Conservation (phyloP, 345 rosid species). For the Rhizophora apiculata region DNA sequence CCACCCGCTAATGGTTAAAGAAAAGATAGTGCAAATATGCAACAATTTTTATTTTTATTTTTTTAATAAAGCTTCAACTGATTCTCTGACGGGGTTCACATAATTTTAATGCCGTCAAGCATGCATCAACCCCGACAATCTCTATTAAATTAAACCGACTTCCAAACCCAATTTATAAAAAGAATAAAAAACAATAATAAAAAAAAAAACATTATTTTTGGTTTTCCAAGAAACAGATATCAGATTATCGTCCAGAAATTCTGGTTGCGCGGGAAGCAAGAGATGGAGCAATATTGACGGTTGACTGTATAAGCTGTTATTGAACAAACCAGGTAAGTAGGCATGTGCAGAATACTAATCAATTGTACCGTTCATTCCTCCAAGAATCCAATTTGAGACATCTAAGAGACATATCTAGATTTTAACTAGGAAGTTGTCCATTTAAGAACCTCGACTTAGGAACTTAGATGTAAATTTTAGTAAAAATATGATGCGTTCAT, state of each 20-base stretch:
- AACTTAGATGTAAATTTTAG: no score
- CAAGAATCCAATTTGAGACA: no score
- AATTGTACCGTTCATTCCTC: no score
- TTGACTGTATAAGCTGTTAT: background rate
- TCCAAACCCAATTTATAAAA: background rate
- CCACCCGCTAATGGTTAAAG: background rate
- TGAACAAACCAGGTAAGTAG: background rate
- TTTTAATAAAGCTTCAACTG: background rate
- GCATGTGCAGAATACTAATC: background rate
- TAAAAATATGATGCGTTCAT: no score
- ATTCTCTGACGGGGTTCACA: background rate
- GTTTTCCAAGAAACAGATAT: background rate
- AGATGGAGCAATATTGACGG: background rate
- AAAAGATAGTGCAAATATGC: background rate
- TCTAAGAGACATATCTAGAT: no score
- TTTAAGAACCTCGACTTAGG: no score
- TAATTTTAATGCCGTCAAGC: slow-evolving; percentile 2
- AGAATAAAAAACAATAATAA: no score
- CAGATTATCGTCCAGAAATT: background rate
- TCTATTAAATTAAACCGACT: slow-evolving; percentile 10
- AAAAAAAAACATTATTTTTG: background rate
- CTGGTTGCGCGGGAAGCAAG: background rate
- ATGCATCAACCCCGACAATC: background rate
- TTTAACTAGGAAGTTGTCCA: no score
- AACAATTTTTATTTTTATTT: no score